Percentiles rank a stretch among this genome's conserved stretches.
phyloP scores from a whole-genome alignment of 2,329 filamentous ascomycete species.

The Tolypocladium pustulatum region DNA sequence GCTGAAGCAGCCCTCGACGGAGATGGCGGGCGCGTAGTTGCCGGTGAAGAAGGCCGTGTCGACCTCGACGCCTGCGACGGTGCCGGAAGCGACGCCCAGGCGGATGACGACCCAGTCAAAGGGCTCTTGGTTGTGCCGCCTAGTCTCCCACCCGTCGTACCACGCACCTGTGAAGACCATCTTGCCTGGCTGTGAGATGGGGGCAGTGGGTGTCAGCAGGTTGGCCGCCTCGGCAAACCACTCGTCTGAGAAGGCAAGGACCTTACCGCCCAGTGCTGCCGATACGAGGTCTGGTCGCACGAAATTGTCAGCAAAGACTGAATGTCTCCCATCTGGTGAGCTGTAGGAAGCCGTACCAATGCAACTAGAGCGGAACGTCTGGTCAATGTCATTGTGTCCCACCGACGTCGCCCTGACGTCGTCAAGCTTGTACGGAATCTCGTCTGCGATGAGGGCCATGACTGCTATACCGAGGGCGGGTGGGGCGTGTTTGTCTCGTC shows the following conservation, averaged over 20 bases:
- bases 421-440: conserved; percentile 46
- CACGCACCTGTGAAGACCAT: conserved; percentile 61
- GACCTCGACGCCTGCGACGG: conserved; percentile 63
- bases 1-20: conserved; percentile 65
- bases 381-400: conserved; percentile 45
- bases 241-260: conserved; percentile 56
- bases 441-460: conserved; percentile 29
- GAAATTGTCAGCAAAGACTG: not conserved
- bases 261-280: conserved; percentile 48
- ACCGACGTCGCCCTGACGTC: conserved; percentile 38
- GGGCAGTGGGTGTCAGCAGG: conserved; percentile 51
- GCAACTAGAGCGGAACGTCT: conserved; percentile 48
- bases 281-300: conserved; percentile 46
- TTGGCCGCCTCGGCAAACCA: conserved; percentile 59
- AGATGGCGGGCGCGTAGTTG: conserved; percentile 72
- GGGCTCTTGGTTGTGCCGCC: conserved; percentile 51
- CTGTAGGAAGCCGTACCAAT: conserved; percentile 49
- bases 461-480: not conserved
- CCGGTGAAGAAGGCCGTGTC: conserved; percentile 76
- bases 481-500: not conserved
- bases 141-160: conserved; percentile 63
- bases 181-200: conserved; percentile 53
- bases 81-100: conserved; percentile 60
- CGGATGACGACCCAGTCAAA: conserved; percentile 60
- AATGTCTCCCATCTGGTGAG: conserved; percentile 1